Evolutionary conservation across 768 basidiomycete genomes (phyloP).

Genomic region (Boletales sp.): DNA sequence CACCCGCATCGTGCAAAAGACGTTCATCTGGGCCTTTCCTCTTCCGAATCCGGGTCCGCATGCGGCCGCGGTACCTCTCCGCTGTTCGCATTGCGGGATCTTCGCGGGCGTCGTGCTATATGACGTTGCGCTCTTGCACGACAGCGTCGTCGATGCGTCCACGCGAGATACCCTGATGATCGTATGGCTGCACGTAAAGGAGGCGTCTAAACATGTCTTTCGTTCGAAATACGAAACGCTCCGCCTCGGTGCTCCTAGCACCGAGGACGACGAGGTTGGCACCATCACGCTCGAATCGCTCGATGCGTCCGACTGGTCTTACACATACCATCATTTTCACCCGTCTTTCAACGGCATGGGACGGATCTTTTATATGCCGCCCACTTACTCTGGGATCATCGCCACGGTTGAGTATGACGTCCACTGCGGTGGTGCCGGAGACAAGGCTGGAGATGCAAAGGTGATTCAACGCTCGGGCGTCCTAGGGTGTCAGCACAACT

Average conservation of each 20-base stretch:
- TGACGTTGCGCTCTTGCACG: slow-evolving; percentile 4
- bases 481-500: background rate
- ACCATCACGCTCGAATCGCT: slow-evolving; percentile 6
- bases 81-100: slow-evolving; percentile 9
- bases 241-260: background rate
- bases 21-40: slow-evolving; percentile 10
- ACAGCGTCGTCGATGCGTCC: slow-evolving; percentile 3
- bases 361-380: slow-evolving; percentile 2
- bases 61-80: background rate
- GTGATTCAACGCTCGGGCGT: slow-evolving; percentile 1
- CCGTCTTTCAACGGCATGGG: slow-evolving; percentile 14
- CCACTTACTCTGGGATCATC: background rate
- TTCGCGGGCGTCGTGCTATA: background rate
- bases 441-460: background rate
- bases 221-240: slow-evolving; percentile 5
- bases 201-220: background rate
- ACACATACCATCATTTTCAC: background rate
- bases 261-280: background rate
- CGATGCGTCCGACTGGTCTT: background rate
- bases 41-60: background rate
- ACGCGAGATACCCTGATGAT: slow-evolving; percentile 11
- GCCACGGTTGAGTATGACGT: slow-evolving; percentile 13
- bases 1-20: background rate
- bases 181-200: background rate
- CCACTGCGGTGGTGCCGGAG: background rate